Evolutionary conservation across 2,329 filamentous ascomycete species (phyloP).

Genomic region (Nemania abortiva): DNA sequence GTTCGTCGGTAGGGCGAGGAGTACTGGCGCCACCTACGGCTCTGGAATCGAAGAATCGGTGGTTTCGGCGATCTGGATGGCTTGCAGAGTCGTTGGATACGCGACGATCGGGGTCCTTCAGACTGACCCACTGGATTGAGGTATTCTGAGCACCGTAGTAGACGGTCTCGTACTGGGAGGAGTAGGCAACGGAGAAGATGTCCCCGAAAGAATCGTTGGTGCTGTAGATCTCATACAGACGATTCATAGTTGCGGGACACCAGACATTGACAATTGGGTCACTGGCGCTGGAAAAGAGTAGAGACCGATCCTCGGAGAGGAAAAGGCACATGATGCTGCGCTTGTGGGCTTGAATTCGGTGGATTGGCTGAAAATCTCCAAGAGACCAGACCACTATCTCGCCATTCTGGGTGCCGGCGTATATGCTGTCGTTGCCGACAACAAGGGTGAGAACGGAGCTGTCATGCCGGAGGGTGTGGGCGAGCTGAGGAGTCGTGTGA

Average conservation of each 20-base stretch:
- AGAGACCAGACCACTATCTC: constrained; percentile 94
- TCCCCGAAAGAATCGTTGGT: constrained; percentile 92
- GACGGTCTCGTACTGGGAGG: constrained; percentile 79
- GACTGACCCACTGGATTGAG: constrained; percentile 90
- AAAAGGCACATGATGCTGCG: constrained; percentile 89
- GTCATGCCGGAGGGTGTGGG: constrained; percentile 80
- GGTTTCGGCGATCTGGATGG: constrained; percentile 81
- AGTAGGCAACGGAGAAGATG: constrained; percentile 95
- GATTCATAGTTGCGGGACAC: constrained; percentile 80
- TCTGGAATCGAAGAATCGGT: constrained; percentile 92
- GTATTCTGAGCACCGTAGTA: constrained; percentile 96
- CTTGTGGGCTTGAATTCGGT: constrained; percentile 87
- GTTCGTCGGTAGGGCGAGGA: constrained; percentile 74
- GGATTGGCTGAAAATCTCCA: constrained; percentile 83
- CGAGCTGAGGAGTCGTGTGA: constrained; percentile 67
- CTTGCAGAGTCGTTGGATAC: constrained; percentile 72
- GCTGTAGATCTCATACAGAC: constrained; percentile 91
- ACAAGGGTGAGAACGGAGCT: constrained; percentile 86
- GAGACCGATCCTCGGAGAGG: constrained; percentile 77
- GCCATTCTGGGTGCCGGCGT: constrained; percentile 91
- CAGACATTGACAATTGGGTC: constrained; percentile 96
- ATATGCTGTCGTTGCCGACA: constrained; percentile 84
- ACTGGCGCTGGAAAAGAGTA: constrained; percentile 92
- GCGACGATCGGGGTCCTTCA: constrained; percentile 72
- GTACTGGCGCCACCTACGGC: constrained; percentile 86